Evolutionary conservation across 768 basidiomycete genomes (phyloP), one percentile per base, ranked within the genome.

Genomic region (Rhodotorula taiwanensis): DNA sequence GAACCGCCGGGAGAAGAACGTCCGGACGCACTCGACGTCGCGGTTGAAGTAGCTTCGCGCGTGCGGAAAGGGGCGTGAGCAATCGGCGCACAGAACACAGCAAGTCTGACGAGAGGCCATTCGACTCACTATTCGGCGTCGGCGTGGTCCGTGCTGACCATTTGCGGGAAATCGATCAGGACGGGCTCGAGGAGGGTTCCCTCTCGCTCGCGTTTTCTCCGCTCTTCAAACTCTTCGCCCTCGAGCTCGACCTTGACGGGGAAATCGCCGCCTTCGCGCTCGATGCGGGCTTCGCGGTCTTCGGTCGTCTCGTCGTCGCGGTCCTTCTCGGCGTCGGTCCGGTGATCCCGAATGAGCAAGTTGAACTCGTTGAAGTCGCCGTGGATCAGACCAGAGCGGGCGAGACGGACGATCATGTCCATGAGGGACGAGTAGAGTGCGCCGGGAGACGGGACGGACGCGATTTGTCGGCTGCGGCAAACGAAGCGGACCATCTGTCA

Each of bases 311-410:
- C 69, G 45, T 70, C 69, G 42, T 68, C 66, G 8, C 68, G 61
- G 39, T 65, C 71, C 44, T 69, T 67, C 52, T 69, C 64, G 14
- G 44, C 70, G 3, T 59, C 51, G 41, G 55, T 56, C 21, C 64
- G 49, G 76, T 79, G 56, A 50, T 88, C 83, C 42, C 83, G 82
- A 71, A 99, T 91, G 65, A 99, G 84, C 69, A 99, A 92, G 76
- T 99, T 98, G 80, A 98, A 99, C 74, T 99, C 95, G 77, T 99
- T 99, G 78, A 88, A 99, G 72, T 99, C 95, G 45, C 95, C 93
- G 72, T 99, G 95, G 55, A 99, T 98, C n/a, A 99, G 82, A 9
- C 95, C 95, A 21, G 87, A 84, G 42, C 83, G 84, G 9, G 94
- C 93, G 72, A 98, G 87, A 56, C 91, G 88, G 60, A 97, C 90